phyloP scores from a whole-genome alignment of 176 grass and related monocot genomes.

The Zea luxurians region DNA sequence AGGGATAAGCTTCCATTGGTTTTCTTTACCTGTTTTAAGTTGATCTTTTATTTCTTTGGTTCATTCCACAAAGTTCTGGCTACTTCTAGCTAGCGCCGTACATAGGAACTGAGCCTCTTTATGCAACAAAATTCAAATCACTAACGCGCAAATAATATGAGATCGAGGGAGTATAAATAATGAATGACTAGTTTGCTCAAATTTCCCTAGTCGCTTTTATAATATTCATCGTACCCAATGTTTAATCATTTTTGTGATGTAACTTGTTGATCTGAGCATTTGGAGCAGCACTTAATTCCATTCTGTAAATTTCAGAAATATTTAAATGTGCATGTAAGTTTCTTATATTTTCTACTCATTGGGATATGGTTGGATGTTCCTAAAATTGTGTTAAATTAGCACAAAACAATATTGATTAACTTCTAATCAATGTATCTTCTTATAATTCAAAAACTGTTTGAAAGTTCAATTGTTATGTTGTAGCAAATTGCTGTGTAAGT shows the following conservation, averaged over 20 bases:
- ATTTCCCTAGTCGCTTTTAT: constrained; percentile 11
- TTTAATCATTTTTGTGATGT: constrained; percentile 12
- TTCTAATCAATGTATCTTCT: neutral
- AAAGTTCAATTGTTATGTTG: constrained; percentile 13
- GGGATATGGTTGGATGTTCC: neutral
- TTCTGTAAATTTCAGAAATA: neutral
- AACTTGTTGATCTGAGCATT: neutral
- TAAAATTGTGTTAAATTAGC: neutral
- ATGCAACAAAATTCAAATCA: neutral
- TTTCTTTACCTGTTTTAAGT: neutral
- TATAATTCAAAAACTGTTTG: constrained; percentile 15
- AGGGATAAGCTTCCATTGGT: neutral
- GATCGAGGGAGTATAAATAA: neutral
- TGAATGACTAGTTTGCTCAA: neutral
- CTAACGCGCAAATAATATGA: neutral
- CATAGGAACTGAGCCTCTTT: neutral
- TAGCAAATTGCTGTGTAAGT: neutral
- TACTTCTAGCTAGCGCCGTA: neutral
- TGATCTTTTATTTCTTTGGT: neutral
- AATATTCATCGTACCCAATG: neutral
- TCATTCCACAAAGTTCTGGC: neutral
- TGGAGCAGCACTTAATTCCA: neutral
- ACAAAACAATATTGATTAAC: neutral
- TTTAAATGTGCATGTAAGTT: neutral
- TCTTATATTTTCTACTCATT: neutral